Base-by-base conservation (phyloP, 140 eudicot species). In the Bidens hawaiensis region DNA sequence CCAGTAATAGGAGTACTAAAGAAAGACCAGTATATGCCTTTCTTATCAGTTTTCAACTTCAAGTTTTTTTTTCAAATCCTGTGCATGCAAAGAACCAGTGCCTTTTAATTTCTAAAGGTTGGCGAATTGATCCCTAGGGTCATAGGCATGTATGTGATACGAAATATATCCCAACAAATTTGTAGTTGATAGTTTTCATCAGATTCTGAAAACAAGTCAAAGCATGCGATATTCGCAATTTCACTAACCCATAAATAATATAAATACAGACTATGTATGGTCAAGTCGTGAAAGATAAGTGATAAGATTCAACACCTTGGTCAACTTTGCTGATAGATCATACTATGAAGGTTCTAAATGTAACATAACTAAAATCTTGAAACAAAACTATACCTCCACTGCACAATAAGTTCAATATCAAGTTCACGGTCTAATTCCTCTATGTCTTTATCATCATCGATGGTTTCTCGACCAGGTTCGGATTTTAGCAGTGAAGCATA, bases 361-460 rank as follows among this genome's bases (percentile, higher is more conserved):
- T 43, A 61, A 50, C 62, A 62, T 18, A 22, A 23, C 24, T 58
- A 47, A 19, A 68, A 45, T 18, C 26, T 8, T 42, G 7, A 24
- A 28, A 34, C 21, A 76, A 33, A 45, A 45, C 1, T 25, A 55
- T 75, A 93, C 99, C 99, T 94, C 99, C 99, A 94, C 51, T 94
- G 99, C 64, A 94, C 80, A 67, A 94, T 85, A 61, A 88, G 84
- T 25, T 94, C 97, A 63, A 78, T 85, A 80, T 94, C 95, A 73
- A 94, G 95, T 72, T 83, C 97, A 25, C 90, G 88, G 59, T 94
- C 99, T 47, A 94, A 77, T 71, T 94, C 90, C 59, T 85, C 95
- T n/a, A 94, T 75, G 66, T 83, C 97, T 78, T 84, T 75, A 64
- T 85, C 89, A 76, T 83, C 94, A 79, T 85, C 97, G 55, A 85